Percentiles rank a stretch among this genome's conserved stretches.
Evolutionary conservation across 345 rosid genomes (phyloP).

Genomic region (Arabidopsis arenosa): DNA sequence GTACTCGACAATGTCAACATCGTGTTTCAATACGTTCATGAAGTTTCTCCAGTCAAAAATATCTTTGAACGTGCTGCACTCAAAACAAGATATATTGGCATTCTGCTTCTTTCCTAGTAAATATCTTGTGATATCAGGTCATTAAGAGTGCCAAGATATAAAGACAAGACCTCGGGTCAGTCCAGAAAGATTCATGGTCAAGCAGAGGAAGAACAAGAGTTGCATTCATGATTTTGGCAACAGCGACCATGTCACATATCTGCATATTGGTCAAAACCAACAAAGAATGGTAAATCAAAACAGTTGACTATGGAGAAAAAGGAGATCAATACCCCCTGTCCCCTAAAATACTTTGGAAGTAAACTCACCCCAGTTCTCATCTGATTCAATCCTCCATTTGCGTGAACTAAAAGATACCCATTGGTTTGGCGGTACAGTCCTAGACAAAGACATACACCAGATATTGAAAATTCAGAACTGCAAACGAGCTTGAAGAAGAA

Average conservation of each 20-base stretch:
- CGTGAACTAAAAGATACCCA: constrained; percentile 89
- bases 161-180: constrained; percentile 81
- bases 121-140: constrained; percentile 8
- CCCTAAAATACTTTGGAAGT: background rate
- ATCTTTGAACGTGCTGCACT: constrained; percentile 86
- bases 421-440: constrained; percentile 55
- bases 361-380: constrained; percentile 94
- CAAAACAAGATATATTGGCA: background rate
- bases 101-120: background rate
- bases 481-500: constrained; percentile 2
- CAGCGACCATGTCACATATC: constrained; percentile 99
- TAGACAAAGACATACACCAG: constrained; percentile 34
- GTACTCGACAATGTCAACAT: constrained; percentile 77
- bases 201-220: constrained; percentile 94
- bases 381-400: constrained; percentile 99
- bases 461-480: background rate
- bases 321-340: constrained; percentile 14
- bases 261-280: constrained; percentile 43
- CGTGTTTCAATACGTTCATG: constrained; percentile 70
- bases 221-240: constrained; percentile 94
- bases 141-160: constrained; percentile 13
- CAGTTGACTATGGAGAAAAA: constrained; percentile 6
- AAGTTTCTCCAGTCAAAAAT: constrained; percentile 95
- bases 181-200: constrained; percentile 97
- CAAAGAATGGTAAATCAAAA: constrained; percentile 10